Evolutionary conservation across 2,329 filamentous ascomycete species (phyloP).

Genomic region (Myriosclerotinia scirpicola): DNA sequence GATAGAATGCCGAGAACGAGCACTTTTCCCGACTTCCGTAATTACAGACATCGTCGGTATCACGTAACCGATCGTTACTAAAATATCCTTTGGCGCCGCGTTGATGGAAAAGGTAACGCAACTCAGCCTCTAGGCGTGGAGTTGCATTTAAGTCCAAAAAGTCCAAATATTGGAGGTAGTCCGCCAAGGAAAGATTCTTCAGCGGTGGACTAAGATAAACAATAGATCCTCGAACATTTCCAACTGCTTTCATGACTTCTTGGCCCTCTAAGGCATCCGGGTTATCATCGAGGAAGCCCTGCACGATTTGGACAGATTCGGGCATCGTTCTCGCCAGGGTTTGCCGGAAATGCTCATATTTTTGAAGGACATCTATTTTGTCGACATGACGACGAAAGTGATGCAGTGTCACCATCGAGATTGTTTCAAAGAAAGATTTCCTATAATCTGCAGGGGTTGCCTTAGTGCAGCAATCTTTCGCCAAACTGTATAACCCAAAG

Average conservation of each 20-base stretch:
- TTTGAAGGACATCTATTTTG: conserved; percentile 19
- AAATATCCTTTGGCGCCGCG: conserved; percentile 17
- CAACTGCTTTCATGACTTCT: conserved; percentile 18
- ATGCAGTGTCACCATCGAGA: conserved; percentile 14
- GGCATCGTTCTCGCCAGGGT: conserved; percentile 12
- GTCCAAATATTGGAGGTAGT: conserved; percentile 8
- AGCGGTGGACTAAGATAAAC: conserved; percentile 17
- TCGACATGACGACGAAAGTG: conserved; percentile 18
- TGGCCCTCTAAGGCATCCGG: conserved; percentile 6
- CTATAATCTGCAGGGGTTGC: conserved; percentile 21
- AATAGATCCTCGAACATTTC: conserved; percentile 19
- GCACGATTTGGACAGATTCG: not conserved
- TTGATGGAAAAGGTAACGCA: conserved; percentile 14
- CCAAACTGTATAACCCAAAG: conserved; percentile 22
- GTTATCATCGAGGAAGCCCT: conserved; percentile 13
- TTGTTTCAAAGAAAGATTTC: conserved; percentile 20
- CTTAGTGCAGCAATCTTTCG: conserved; percentile 18
- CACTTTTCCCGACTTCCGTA: conserved; percentile 7
- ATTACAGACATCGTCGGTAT: conserved; percentile 4
- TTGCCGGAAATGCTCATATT: conserved; percentile 17
- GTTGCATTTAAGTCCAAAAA: conserved; percentile 14
- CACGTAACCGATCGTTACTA: not conserved
- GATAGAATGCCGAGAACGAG: conserved; percentile 16
- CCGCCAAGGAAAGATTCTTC: not conserved
- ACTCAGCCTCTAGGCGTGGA: conserved; percentile 6